These are phyloP conservation scores for Wallacemonas sp. DNA, from an alignment of 208 protist species.

Conservation along the genomic window DNA sequence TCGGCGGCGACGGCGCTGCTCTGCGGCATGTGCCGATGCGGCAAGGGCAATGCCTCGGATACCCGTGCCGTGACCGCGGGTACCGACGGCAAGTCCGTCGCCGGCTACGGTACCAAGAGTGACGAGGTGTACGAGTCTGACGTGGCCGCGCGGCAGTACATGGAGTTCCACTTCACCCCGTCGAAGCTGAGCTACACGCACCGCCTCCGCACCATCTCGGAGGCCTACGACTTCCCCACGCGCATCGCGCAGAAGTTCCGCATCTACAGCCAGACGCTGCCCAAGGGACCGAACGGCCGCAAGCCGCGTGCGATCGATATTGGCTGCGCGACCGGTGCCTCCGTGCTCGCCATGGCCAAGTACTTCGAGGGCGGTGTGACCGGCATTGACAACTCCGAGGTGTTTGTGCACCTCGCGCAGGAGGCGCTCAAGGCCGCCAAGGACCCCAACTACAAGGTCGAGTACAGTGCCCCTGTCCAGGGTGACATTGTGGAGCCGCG, in stretches of 20 bases:
- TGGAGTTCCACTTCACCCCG: slow-evolving; percentile 86
- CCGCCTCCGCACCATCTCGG: slow-evolving; percentile 32
- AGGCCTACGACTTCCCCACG: slow-evolving; percentile 75
- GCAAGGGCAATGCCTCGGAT: neutral
- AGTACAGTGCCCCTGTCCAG: slow-evolving; percentile 60
- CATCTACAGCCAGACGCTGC: slow-evolving; percentile 25
- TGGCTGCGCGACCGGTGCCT: slow-evolving; percentile 83
- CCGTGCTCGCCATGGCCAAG: slow-evolving; percentile 80
- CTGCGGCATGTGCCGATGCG: neutral
- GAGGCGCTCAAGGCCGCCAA: slow-evolving; percentile 27
- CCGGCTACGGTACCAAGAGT: slow-evolving; percentile 27
- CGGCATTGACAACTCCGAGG: slow-evolving; percentile 76
- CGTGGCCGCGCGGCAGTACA: slow-evolving; percentile 63
- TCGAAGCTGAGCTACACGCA: slow-evolving; percentile 51
- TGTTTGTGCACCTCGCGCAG: slow-evolving; percentile 72
- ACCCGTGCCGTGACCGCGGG: neutral
- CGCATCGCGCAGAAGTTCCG: slow-evolving; percentile 66
- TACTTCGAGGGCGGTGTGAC: slow-evolving; percentile 72
- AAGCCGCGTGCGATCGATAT: slow-evolving; percentile 63
- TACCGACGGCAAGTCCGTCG: neutral
- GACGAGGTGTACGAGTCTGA: slow-evolving; percentile 72
- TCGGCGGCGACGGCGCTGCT: slow-evolving; percentile 12
- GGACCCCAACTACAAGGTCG: slow-evolving; percentile 28
- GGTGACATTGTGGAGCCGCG: slow-evolving; percentile 57
- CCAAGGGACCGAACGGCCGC: neutral